These are phyloP conservation scores for Coniella lustricola DNA, from an alignment of 2,329 filamentous ascomycete species.

Conservation along the genomic window DNA sequence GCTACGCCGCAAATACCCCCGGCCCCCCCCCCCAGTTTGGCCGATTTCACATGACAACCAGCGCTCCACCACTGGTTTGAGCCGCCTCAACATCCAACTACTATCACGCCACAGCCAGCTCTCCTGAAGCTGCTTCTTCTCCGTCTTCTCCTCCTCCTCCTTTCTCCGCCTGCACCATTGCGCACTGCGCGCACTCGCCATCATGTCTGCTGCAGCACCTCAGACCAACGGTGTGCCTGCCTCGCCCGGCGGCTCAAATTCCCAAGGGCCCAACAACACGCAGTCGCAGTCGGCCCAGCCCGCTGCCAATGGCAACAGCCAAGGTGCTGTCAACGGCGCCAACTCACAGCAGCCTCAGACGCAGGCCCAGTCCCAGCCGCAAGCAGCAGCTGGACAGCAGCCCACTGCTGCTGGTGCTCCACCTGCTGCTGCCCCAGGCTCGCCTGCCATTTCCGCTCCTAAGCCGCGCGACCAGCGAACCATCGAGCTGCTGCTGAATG, in stretches of 20 bases:
- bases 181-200: constrained; percentile 4
- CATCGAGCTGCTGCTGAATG: constrained; percentile 71
- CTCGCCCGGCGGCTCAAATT: constrained; percentile 27
- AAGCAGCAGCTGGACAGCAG: constrained; percentile 18
- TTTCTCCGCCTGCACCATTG: constrained; percentile 1
- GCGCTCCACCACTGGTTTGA: neutral
- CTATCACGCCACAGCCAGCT: no score
- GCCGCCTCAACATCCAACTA: no score
- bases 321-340: constrained; percentile 23
- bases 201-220: constrained; percentile 29
- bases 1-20: no score
- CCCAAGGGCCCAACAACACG: constrained; percentile 18
- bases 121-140: no score
- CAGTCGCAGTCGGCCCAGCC: constrained; percentile 17
- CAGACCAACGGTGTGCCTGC: constrained; percentile 49
- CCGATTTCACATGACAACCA: neutral
- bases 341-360: constrained; percentile 19
- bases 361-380: constrained; percentile 22
- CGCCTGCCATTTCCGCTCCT: constrained; percentile 35
- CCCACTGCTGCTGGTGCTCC: constrained; percentile 18
- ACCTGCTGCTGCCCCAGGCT: constrained; percentile 20
- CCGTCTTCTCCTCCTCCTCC: no score
- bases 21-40: no score
- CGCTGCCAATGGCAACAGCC: constrained; percentile 18
- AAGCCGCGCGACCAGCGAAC: constrained; percentile 73